phyloP scores from a whole-genome alignment of 345 rosid genomes.

The Rhodomyrtus tomentosa region DNA sequence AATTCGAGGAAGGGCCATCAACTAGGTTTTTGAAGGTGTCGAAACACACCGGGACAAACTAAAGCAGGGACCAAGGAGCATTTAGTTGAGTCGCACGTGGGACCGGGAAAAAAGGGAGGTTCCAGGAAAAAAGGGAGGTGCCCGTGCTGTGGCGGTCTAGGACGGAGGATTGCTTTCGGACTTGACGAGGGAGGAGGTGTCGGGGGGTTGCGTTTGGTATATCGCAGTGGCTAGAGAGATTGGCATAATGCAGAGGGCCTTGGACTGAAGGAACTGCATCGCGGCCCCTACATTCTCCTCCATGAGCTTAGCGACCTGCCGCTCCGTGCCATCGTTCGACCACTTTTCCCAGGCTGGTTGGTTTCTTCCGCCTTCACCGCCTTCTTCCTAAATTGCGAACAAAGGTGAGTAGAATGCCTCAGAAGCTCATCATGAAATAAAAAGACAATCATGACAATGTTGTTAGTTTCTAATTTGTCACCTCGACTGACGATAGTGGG shows the following conservation, averaged over 20 bases:
- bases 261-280: conserved; percentile 95
- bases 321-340: conserved; percentile 91
- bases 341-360: conserved; percentile 98
- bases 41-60: conserved; percentile 4
- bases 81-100: neutral
- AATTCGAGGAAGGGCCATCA: conserved; percentile 20
- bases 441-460: neutral
- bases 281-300: conserved; percentile 97
- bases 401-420: neutral
- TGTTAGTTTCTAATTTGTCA: conserved; percentile 9
- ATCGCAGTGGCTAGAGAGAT: conserved; percentile 88
- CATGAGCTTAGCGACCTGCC: conserved; percentile 95
- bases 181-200: conserved; percentile 60
- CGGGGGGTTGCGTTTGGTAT: conserved; percentile 75
- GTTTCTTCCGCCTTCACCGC: conserved; percentile 64
- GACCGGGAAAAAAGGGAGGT: neutral
- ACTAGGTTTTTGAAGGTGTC: conserved; percentile 7
- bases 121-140: neutral
- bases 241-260: conserved; percentile 99
- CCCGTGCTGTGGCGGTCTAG: conserved; percentile 8
- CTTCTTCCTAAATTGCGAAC: conserved; percentile 49
- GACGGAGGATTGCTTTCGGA: conserved; percentile 68
- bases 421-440: neutral
- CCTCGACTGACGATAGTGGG: conserved; percentile 92
- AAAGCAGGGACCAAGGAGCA: conserved; percentile 20